Evolutionary conservation across 2,329 filamentous ascomycete genomes (phyloP).

Genomic region (Phaeomoniella chlamydospora): DNA sequence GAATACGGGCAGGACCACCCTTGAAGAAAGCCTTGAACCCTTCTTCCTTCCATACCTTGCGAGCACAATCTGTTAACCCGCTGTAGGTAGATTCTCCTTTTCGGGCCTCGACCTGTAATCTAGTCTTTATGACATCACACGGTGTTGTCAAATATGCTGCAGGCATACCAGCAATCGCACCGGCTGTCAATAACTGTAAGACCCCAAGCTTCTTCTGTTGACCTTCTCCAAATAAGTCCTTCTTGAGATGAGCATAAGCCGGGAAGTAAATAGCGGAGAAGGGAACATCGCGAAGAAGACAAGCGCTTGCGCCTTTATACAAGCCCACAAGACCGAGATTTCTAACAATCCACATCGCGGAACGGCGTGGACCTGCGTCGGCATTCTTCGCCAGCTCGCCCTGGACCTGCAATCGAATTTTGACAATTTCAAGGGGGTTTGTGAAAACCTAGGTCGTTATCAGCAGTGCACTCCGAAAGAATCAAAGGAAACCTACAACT

Average conservation of each 20-base stretch:
- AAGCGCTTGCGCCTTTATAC: constrained; percentile 93
- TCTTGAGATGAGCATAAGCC: constrained; percentile 87
- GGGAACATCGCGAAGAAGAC: constrained; percentile 86
- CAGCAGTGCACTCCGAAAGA: too few species aligned
- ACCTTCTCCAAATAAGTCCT: constrained; percentile 83
- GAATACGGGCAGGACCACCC: constrained; percentile 85
- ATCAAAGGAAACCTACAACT: constrained; percentile 69
- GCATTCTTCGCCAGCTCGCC: constrained; percentile 84
- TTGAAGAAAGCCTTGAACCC: constrained; percentile 98
- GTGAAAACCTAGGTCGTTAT: constrained; percentile 66
- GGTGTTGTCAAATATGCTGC: constrained; percentile 91
- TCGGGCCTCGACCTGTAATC: constrained; percentile 89
- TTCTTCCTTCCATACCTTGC: constrained; percentile 75
- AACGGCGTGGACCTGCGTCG: constrained; percentile 70
- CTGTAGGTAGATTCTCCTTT: constrained; percentile 88
- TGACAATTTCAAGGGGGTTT: constrained; percentile 97
- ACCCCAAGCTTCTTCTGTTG: constrained; percentile 70
- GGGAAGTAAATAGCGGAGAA: constrained; percentile 99
- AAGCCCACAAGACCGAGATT: constrained; percentile 88
- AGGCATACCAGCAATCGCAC: constrained; percentile 87
- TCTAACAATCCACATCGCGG: constrained; percentile 93
- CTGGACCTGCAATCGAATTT: constrained; percentile 95
- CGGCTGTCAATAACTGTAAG: constrained; percentile 79
- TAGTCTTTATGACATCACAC: constrained; percentile 98
- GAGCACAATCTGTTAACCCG: constrained; percentile 70